Evolutionary conservation across 805 yeast species (phyloP), one percentile per base, ranked within the genome.

Genomic region (Saitoella complicata): DNA sequence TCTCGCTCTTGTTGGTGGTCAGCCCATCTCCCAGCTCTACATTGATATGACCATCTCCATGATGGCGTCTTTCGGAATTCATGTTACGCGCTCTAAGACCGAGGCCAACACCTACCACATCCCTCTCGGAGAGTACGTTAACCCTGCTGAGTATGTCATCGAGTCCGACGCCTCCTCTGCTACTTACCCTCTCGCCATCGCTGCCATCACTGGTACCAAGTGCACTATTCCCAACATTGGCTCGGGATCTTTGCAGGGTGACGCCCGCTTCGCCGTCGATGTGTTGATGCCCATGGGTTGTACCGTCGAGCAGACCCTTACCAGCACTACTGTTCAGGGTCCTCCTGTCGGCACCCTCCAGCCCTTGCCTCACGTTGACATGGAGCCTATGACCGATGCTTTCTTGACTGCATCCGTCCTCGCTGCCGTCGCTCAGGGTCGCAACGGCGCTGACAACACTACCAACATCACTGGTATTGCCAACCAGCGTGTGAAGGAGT

Each of bases 341-440:
- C 95, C 96, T 5, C 68, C 80, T 12, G 63, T 64, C 36, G 93
- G 93, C 10, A 48, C 62, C 0, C 69, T 91, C 51, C 72, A 69
- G 55, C 83, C 94, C 5, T 67, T 91, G 50, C 67, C 76, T 8
- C 72, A 68, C 49, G 80, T 91, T 46, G 96, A 91, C 59, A 91
- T 91, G 98, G 98, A 91, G 65, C 97, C 98, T 45, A 91, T 91
- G 98, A 91, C 98, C 0, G 98, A 91, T 63, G 98, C 98, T 0
- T 91, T 91, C 60, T 68, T 91, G 56, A 91, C 98, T 10, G 98
- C 98, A 0, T 75, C 93, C 44, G 96, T 91, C 8, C 93, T 86
- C 12, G 98, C 97, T 33, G 95, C 98, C n/a, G 72, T 82, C 38
- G 94, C 95, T 4, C 33, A 40, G 11, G 46, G 42, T 10, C 21